phyloP scores from a whole-genome alignment of 805 yeast species.

The Saccharomycopsis microspora region DNA sequence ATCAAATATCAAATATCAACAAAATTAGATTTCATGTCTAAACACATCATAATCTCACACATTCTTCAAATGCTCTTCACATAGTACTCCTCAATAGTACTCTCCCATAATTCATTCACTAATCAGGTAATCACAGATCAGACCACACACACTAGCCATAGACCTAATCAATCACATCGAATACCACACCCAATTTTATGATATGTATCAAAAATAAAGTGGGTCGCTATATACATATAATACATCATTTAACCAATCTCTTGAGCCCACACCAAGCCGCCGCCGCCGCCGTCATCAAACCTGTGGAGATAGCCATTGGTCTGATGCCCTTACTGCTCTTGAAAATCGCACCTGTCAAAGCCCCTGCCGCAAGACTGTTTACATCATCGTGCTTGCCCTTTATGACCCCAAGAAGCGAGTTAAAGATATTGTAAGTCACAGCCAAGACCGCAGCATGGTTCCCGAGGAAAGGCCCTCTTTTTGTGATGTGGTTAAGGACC shows the following conservation, averaged over 20 bases:
- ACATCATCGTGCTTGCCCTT: slow-evolving; percentile 85
- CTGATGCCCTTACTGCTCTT: slow-evolving; percentile 74
- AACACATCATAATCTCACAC: too few relatives aligned
- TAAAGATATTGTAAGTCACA: slow-evolving; percentile 73
- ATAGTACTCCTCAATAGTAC: too few relatives aligned
- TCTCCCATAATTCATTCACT: too few relatives aligned
- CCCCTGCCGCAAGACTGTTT: slow-evolving; percentile 84
- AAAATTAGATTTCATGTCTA: too few relatives aligned
- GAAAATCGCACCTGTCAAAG: slow-evolving; percentile 84
- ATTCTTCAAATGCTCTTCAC: too few relatives aligned
- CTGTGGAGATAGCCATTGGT: slow-evolving; percentile 84
- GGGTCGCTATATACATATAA: neutral
- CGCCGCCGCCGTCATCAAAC: slow-evolving; percentile 78
- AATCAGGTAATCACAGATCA: too few relatives aligned
- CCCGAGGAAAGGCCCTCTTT: slow-evolving; percentile 93
- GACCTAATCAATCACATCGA: too few relatives aligned
- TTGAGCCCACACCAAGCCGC: slow-evolving; percentile 89
- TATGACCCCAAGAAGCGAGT: slow-evolving; percentile 63
- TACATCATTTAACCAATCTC: slow-evolving; percentile 17
- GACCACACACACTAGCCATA: too few relatives aligned
- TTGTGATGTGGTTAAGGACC: slow-evolving; percentile 80
- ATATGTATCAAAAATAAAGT: neutral
- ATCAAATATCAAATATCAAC: too few relatives aligned
- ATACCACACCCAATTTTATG: too few relatives aligned
- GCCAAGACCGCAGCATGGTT: slow-evolving; percentile 94